These are phyloP conservation scores for Trametes polyzona DNA, from an alignment of 1,284 basidiomycete genomes.

Conservation along the genomic window DNA sequence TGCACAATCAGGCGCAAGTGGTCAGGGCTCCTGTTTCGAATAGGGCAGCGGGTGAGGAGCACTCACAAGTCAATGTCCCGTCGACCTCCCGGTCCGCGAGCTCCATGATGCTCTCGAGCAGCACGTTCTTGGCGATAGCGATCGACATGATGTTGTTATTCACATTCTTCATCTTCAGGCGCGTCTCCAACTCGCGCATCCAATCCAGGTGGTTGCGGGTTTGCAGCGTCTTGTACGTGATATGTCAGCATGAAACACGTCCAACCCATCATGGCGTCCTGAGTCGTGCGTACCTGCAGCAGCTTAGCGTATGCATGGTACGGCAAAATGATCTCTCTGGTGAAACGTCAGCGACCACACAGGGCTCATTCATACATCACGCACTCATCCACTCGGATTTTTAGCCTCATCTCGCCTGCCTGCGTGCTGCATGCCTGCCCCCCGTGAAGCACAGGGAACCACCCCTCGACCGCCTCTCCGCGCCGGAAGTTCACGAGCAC, in stretches of 20 bases:
- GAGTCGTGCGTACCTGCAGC: slow-evolving; percentile 45
- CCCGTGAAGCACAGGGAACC: slow-evolving; percentile 75
- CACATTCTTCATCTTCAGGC: slow-evolving; percentile 63
- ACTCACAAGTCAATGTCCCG: slow-evolving; percentile 45
- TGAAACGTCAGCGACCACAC: slow-evolving; percentile 5
- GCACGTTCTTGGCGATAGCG: slow-evolving; percentile 62
- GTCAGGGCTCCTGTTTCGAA: not conserved
- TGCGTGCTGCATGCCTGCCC: slow-evolving; percentile 54
- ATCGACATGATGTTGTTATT: slow-evolving; percentile 67
- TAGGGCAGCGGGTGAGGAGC: not conserved
- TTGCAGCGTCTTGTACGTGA: slow-evolving; percentile 53
- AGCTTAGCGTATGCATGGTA: slow-evolving; percentile 58
- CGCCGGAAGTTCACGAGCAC: slow-evolving; percentile 71
- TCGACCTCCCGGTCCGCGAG: slow-evolving; percentile 71
- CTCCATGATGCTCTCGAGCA: slow-evolving; percentile 69
- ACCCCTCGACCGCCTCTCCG: slow-evolving; percentile 75
- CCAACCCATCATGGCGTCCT: not conserved
- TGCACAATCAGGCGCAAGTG: slow-evolving; percentile 12
- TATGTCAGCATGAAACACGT: not conserved
- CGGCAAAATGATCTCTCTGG: slow-evolving; percentile 77
- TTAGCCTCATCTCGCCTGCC: slow-evolving; percentile 75
- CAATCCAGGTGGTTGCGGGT: slow-evolving; percentile 73
- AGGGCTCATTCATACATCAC: slow-evolving; percentile 37
- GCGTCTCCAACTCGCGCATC: slow-evolving; percentile 71
- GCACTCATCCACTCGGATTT: slow-evolving; percentile 76